Base-by-base conservation (phyloP, 805 yeast species). In the Saccharomycopsis olivae region DNA sequence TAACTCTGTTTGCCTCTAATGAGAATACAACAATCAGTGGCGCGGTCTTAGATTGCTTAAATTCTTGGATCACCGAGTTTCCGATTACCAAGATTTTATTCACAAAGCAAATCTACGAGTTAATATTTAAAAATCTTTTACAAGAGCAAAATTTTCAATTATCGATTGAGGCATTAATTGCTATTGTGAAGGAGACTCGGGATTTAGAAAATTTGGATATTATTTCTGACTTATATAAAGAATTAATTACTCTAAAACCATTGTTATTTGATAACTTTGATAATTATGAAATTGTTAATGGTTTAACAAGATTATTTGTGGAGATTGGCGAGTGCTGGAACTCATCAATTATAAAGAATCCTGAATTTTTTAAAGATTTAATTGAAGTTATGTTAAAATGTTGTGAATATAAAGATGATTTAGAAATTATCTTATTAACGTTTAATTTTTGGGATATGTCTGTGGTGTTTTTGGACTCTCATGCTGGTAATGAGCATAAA, bases 251-350 rank as follows among this genome's bases (percentile, higher is more conserved):
- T 35, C 62, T 88, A 36, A 71, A 75, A 53, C 69, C 72, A 3
- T 62, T 67, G 33, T 53, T 79, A 44, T 59, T 37, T 13, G 38
- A 47, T 6, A 48, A 60, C 24, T 58, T 61, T 38, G 76, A 73
- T 41, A 89, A 79, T 50, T 66, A 72, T 1, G 92, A 81, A 27
- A 66, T 69, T 29, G 70, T 82, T 52, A 78, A 78, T 41, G 75
- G 82, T 11, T 62, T 83, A 39, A 73, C 94, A 0, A 69, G 92
- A 52, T 57, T 92, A 32, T 84, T 82, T 56, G 83, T 87, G 5
- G 94, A 87, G 51, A 94, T 96, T 2, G 95, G 95, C 41, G 96
- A 87, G 60, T 72, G 94, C 1, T 92, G 98, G 98, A 92, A 86
- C 58, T 82, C 83, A 25, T 65, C 83, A 25, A 75, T 92, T 37